phyloP scores from a whole-genome alignment of 345 rosid genomes.

The Moricandia moricandioides region DNA sequence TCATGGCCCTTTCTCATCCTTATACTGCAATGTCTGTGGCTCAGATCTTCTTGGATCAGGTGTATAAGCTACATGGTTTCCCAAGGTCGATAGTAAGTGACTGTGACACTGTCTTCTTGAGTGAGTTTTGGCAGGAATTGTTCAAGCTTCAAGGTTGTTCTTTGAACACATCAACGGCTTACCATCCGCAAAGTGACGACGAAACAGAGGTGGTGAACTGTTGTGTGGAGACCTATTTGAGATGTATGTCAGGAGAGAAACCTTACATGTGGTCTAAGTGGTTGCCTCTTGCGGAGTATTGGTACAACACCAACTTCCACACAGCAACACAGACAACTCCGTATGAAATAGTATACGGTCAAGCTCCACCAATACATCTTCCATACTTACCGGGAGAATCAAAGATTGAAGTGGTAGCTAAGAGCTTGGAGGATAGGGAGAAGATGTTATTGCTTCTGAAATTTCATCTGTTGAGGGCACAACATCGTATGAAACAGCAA shows the following conservation, averaged over 20 bases:
- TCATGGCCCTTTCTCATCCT: background rate
- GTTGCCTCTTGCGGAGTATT: background rate
- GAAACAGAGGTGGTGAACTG: background rate
- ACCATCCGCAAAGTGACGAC: background rate
- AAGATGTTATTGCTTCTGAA: background rate
- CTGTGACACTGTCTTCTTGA: background rate
- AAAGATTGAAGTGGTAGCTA: background rate
- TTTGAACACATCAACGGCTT: background rate
- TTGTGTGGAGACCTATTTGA: background rate
- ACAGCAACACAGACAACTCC: background rate
- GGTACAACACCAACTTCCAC: background rate
- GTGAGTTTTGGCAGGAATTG: background rate
- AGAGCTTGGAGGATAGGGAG: background rate
- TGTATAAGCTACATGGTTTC: background rate
- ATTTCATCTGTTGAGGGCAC: background rate
- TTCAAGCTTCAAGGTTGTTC: background rate
- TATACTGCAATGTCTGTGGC: background rate
- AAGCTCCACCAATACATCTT: background rate
- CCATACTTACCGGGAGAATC: background rate
- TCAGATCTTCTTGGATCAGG: background rate
- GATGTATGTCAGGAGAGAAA: background rate
- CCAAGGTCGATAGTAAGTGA: background rate
- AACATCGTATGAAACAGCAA: background rate
- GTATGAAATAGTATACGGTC: background rate
- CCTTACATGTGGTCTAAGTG: background rate